Evolutionary conservation across 352 stramenopile species (phyloP), one percentile per base, ranked within the genome.

Genomic region (Phytophthora citrophthora): DNA sequence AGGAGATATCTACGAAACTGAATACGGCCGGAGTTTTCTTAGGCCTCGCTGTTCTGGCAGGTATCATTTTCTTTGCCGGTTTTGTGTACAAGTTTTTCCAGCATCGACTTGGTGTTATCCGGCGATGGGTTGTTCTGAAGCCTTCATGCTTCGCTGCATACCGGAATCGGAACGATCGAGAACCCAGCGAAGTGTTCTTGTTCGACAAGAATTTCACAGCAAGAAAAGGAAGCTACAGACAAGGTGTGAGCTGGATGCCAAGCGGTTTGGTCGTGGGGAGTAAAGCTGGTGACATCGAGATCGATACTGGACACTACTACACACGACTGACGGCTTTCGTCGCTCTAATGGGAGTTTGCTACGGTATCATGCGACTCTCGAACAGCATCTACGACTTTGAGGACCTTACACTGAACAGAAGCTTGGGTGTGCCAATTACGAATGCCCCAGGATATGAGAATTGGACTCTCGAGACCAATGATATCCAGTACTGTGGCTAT

Each of bases 51-150:
- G 76, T 79, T 38, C 24, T 93, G 15, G 69, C 41, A 4, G 72
- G 70, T 26, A 77, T 94, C 40, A 57, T 90, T 10, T 95, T 89
- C 54, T 74, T 86, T 29, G 72, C 86, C 15, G 86, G 54, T 4
- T 95, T 95, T 43, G 81, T 95, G 41, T 95, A 95, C 78, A 93
- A 92, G 70, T 95, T 93, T 52, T 95, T 95, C 45, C 77, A 95
- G 54, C 86, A 93, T 45, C 86, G 88, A 29, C 79, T 96, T 50
- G 86, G 86, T 68, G 88, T 92, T 13, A 83, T 96, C 23, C 88
- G 88, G 4, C 72, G 86, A n/a, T 96, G 88, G 88, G 86, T 92
- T 27, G 88, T 94, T 52, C 74, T 96, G 34, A 96, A 96, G 60
- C 87, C 88, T 31, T 91, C 82, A 29, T 94, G 88, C 56, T 91